Evolutionary conservation across 1,284 basidiomycete species (phyloP), one percentile per base, ranked within the genome.

Genomic region (Kwoniella shivajii): DNA sequence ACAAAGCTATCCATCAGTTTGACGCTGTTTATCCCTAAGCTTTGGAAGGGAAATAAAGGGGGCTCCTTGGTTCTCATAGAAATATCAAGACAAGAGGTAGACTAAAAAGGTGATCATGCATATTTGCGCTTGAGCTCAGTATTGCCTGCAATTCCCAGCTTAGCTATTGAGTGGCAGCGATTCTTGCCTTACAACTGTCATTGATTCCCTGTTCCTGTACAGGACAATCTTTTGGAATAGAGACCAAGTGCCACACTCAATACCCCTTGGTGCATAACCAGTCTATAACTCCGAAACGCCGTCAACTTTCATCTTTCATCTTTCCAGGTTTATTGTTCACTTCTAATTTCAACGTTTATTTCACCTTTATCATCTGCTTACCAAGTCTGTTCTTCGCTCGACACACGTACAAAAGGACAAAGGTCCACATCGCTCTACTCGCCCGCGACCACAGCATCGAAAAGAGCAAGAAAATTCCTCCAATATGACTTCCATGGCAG

Each of bases 401-500:
- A 14, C 41, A 34, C 18, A 37, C 26, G 31, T 10, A 39, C 38
- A 38, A 39, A 47, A 36, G 38, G 39, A 24, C 50, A 24, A 6
- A 20, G 9, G 37, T 38, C 29, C 50, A 41, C 29, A 30, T 16
- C 43, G 18, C 16, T 30, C 37, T 9, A 39, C 13, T 26, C 30
- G 18, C 31, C 27, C 49, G 20, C 24, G 18, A 50, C 31, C 36
- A 30, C 6, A 56, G 22, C n/a, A 24, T 18, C 30, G n/a, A 22
- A 33, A 53, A 22, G 38, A 24, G 18, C 16, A n/a, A 22, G 27
- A 31, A 45, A 47, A 50, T 33, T 43, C 54, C 49, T 50, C 54
- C 67, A 75, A 51, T 51, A 76, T 76, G 73, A 71, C 76, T 57
- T 92, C 91, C 51, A 92, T 93, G 89, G 91, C 91, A 52, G 90